Evolutionary conservation across 148 eudicot genomes (phyloP), one percentile per base, ranked within the genome.

Genomic region (Vaccinium myrtillus): DNA sequence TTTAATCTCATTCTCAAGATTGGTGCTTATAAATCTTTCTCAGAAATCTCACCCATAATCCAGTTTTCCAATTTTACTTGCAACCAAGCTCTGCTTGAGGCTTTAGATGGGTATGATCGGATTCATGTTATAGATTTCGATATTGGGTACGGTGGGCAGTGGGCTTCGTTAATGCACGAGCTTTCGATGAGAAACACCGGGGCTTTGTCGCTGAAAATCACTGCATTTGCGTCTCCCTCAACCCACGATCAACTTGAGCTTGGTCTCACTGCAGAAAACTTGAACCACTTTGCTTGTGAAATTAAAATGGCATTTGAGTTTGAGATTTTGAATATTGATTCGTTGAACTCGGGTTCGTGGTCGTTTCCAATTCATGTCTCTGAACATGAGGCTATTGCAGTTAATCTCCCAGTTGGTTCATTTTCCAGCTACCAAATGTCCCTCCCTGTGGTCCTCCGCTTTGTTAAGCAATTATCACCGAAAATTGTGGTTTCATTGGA

Each of bases 81-180:
- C 87, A 94, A 92, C 49, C 99, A 96, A 82, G 98, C 98, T 32
- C 84, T 96, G 23, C 93, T 96, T 27, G 99, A 96, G 78, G 92
- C 85, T 10, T 84, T 94, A 8, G 94, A 93, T 74, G 97, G 95
- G 58, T 89, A 88, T 86, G 93, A 92, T 49, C 84, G 88, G 5
- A 86, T 96, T 84, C 98, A 94, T 77, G 85, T 96, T 12, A 74
- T 96, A 51, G 99, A 96, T 85, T 96, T 96, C 21, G 98, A 96
- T 89, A 91, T 96, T 23, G 94, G 97, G 16, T 92, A 90, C 86
- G 99, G 99, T 59, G 98, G 95, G 61, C 98, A 94, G 87, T 96
- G 99, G 99, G 97, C 98, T 73, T 94, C 99, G 2, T 82, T 96
- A 54, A 93, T 96, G 91, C 98, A 96, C 75, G 99, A 96, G 90